Evolutionary conservation across 1,284 basidiomycete genomes (phyloP).

Genomic region (Ceratobasidium sp.): DNA sequence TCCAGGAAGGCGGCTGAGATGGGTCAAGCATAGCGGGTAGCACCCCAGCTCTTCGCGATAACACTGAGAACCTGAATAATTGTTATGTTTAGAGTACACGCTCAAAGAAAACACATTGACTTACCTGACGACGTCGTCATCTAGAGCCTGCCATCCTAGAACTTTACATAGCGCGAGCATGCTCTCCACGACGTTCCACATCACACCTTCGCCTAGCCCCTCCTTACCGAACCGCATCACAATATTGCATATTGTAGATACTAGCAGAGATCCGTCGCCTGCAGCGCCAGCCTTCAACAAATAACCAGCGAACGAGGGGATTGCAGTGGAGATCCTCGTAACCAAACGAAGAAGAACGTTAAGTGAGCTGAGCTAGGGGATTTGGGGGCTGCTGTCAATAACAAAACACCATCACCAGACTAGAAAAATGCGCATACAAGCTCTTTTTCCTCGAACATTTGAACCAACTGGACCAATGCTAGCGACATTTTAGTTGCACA

Average conservation of each 20-base stretch:
- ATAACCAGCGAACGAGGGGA: conserved; percentile 7
- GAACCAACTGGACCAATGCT: conserved; percentile 17
- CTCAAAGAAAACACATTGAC: background rate
- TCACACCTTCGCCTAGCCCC: background rate
- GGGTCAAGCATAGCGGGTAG: conserved; percentile 11
- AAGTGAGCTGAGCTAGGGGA: background rate
- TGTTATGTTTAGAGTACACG: background rate
- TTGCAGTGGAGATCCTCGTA: background rate
- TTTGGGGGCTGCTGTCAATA: background rate
- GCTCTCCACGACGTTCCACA: conserved; percentile 28
- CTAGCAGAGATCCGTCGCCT: conserved; percentile 6
- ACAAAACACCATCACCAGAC: background rate
- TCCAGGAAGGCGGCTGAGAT: conserved; percentile 19
- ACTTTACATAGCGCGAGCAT: conserved; percentile 10
- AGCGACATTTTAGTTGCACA: conserved; percentile 22
- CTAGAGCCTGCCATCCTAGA: conserved; percentile 14
- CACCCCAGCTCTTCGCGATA: conserved; percentile 8
- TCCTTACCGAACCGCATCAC: conserved; percentile 9
- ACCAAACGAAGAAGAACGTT: conserved; percentile 10
- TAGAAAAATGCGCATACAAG: conserved; percentile 1
- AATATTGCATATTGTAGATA: conserved; percentile 7
- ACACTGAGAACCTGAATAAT: background rate
- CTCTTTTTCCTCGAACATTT: conserved; percentile 19
- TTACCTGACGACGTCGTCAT: conserved; percentile 13
- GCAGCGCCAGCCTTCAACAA: conserved; percentile 13